phyloP scores from a whole-genome alignment of 495 filamentous ascomycete species.

The Xylaria bambusicola region DNA sequence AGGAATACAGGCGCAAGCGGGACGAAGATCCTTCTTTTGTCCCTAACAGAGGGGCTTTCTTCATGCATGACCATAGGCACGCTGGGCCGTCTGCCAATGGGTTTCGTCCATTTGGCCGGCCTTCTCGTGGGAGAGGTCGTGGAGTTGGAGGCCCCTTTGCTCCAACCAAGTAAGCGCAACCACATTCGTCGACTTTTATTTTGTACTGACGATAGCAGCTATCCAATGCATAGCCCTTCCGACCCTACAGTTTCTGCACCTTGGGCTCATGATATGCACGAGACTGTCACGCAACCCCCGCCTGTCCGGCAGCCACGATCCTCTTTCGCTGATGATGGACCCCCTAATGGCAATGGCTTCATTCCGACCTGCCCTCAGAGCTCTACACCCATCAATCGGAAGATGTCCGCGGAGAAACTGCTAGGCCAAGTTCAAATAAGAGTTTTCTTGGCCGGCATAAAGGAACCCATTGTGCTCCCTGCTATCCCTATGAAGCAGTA shows the following conservation, averaged over 20 bases:
- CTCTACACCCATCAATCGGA: slow-evolving; percentile 56
- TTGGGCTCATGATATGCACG: slow-evolving; percentile 97
- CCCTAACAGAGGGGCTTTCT: slow-evolving; percentile 92
- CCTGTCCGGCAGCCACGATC: slow-evolving; percentile 39
- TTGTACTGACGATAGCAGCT: slow-evolving; percentile 41
- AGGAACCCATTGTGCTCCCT: slow-evolving; percentile 66
- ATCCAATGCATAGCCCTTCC: slow-evolving; percentile 44
- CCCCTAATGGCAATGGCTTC: slow-evolving; percentile 47
- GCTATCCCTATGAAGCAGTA: slow-evolving; percentile 79
- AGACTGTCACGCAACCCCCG: slow-evolving; percentile 62
- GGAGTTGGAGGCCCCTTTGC: slow-evolving; percentile 56
- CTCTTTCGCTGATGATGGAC: slow-evolving; percentile 41
- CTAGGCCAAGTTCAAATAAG: slow-evolving; percentile 83
- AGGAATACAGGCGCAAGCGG: slow-evolving; percentile 83
- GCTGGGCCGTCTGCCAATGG: slow-evolving; percentile 73
- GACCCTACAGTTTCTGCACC: slow-evolving; percentile 66
- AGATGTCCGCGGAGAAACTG: slow-evolving; percentile 55
- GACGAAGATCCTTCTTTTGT: slow-evolving; percentile 93
- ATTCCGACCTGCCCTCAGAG: slow-evolving; percentile 47
- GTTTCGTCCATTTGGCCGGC: slow-evolving; percentile 68
- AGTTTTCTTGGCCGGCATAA: slow-evolving; percentile 75
- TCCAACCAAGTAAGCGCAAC: slow-evolving; percentile 56
- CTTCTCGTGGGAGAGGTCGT: slow-evolving; percentile 56
- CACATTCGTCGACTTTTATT: slow-evolving; percentile 10
- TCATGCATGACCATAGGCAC: slow-evolving; percentile 92